A percentile compares a stretch with the other conserved stretches of the same genome.
phyloP scores from a whole-genome alignment of 176 grass and related monocot species.

The Musa itinerans region DNA sequence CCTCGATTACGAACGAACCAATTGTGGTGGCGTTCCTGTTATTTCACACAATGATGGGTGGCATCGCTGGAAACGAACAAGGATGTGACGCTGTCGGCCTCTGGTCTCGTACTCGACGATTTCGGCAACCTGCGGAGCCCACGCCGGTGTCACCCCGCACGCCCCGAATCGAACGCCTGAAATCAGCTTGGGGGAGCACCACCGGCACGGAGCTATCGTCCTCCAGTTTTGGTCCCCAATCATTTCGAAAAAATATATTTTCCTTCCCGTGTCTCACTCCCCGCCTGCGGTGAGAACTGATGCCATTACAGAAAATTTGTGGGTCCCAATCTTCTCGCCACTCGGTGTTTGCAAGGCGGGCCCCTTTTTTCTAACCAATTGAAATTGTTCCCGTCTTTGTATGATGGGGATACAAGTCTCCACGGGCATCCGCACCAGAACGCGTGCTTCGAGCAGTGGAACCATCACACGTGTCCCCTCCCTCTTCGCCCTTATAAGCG shows the following conservation, averaged over 20 bases:
- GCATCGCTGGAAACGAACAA: neutral
- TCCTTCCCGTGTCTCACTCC: too few relatives aligned
- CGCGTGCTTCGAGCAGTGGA: neutral
- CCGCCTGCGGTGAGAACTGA: too few relatives aligned
- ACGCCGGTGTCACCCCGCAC: neutral
- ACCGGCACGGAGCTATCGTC: too few relatives aligned
- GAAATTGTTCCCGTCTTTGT: neutral
- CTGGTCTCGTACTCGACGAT: neutral
- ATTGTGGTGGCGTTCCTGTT: neutral
- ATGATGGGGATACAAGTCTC: neutral
- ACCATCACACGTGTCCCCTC: neutral
- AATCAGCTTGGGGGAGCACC: neutral
- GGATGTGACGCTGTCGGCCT: neutral
- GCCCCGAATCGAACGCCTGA: neutral
- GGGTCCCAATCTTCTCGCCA: too few relatives aligned
- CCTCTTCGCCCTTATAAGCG: neutral
- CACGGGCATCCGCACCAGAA: neutral
- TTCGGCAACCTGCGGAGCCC: too few relatives aligned
- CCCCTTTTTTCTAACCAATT: neutral
- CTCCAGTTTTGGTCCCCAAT: too few relatives aligned
- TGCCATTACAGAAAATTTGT: too few relatives aligned
- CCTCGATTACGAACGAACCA: neutral
- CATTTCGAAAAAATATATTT: too few relatives aligned
- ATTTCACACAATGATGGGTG: neutral
- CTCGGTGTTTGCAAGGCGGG: too few relatives aligned